phyloP scores from a whole-genome alignment of 2,329 filamentous ascomycete species.

The Clonostachys rosea region DNA sequence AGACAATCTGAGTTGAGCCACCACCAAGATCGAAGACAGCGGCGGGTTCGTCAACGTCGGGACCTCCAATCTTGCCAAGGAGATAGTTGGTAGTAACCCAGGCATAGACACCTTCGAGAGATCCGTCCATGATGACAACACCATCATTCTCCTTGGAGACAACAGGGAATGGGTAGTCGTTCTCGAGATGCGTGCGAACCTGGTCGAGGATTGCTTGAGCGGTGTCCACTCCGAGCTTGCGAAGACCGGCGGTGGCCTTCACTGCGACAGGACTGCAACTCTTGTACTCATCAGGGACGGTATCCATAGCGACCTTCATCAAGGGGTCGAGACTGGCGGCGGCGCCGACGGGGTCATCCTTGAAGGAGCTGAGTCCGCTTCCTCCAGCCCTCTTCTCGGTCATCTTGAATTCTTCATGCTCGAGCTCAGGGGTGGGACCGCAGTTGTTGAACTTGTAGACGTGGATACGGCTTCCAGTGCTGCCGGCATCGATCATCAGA shows the following conservation, averaged over 20 bases:
- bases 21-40: slow-evolving; percentile 95
- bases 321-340: slow-evolving; percentile 86
- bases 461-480: slow-evolving; percentile 95
- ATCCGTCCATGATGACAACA: slow-evolving; percentile 95
- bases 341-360: slow-evolving; percentile 78
- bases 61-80: slow-evolving; percentile 91
- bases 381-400: slow-evolving; percentile 80
- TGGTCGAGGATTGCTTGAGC: slow-evolving; percentile 81
- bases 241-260: slow-evolving; percentile 92
- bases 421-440: slow-evolving; percentile 88
- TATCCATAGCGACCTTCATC: slow-evolving; percentile 78
- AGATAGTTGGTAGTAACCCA: slow-evolving; percentile 99
- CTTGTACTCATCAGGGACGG: slow-evolving; percentile 84
- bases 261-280: slow-evolving; percentile 94
- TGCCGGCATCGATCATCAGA: slow-evolving; percentile 97
- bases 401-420: slow-evolving; percentile 90
- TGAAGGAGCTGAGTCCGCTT: slow-evolving; percentile 70
- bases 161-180: slow-evolving; percentile 89
- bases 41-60: slow-evolving; percentile 84
- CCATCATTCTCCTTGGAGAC: slow-evolving; percentile 81
- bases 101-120: slow-evolving; percentile 94
- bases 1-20: slow-evolving; percentile 97
- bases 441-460: slow-evolving; percentile 99
- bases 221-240: slow-evolving; percentile 77
- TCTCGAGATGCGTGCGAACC: slow-evolving; percentile 80